These are phyloP conservation scores for Grosmannia huntii DNA, from an alignment of 2,329 filamentous ascomycete species.

Conservation along the genomic window DNA sequence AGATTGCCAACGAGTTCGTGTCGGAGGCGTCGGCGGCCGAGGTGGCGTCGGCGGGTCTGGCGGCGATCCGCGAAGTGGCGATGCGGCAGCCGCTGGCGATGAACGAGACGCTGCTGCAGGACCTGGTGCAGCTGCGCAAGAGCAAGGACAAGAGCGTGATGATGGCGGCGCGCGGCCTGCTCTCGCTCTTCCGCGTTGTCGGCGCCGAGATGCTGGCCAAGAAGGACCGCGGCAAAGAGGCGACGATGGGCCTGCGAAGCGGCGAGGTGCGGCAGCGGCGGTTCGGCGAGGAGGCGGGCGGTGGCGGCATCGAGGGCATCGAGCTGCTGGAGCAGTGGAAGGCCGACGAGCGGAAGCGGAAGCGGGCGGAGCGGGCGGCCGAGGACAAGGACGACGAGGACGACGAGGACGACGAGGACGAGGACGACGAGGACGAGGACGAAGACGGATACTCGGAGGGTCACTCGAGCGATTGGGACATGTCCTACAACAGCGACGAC, in stretches of 20 bases:
- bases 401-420: conserved; percentile 45
- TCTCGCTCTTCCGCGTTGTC: conserved; percentile 84
- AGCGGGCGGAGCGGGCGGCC: conserved; percentile 39
- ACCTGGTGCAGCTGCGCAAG: conserved; percentile 89
- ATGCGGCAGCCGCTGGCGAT: conserved; percentile 89
- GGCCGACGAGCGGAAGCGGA: conserved; percentile 70
- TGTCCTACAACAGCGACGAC: conserved; percentile 49
- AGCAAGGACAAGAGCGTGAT: conserved; percentile 98
- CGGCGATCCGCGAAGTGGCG: conserved; percentile 90
- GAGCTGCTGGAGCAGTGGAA: conserved; percentile 91
- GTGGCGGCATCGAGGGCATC: conserved; percentile 79
- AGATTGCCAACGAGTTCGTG: conserved; percentile 97
- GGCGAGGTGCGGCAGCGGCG: conserved; percentile 65
- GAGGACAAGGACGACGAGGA: conserved; percentile 45
- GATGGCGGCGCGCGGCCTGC: conserved; percentile 90
- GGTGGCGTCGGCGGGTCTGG: conserved; percentile 77
- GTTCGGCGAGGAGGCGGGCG: conserved; percentile 65
- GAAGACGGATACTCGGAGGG: conserved; percentile 42
- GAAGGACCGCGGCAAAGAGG: conserved; percentile 82
- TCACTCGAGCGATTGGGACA: conserved; percentile 47
- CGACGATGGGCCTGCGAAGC: conserved; percentile 62
- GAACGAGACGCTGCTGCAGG: conserved; percentile 88
- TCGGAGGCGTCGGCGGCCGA: conserved; percentile 86
- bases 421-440: conserved; percentile 47
- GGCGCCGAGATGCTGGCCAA: conserved; percentile 80